phyloP scores from a whole-genome alignment of 495 filamentous ascomycete genomes.

The Cercophora samala region DNA sequence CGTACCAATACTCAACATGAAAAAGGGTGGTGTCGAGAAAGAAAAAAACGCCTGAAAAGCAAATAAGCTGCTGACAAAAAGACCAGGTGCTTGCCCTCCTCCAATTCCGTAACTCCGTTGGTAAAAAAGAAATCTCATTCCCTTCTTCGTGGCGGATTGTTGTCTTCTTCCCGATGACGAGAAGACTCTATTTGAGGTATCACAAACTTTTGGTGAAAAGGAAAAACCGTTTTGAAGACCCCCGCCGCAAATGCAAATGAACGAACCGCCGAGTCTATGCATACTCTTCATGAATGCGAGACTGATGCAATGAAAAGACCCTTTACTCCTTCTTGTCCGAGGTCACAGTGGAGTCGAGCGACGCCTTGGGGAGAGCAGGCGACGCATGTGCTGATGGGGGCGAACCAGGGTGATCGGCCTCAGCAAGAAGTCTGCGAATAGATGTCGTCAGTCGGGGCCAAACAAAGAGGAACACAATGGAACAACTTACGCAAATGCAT shows the following conservation, averaged over 20 bases:
- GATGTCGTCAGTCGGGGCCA: conserved; percentile 24
- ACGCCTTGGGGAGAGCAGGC: conserved; percentile 60
- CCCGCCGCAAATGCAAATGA: conserved; percentile 43
- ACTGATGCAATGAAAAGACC: conserved; percentile 30
- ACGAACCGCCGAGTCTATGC: conserved; percentile 42
- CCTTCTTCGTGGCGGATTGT: conserved; percentile 11
- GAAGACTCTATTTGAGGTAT: conserved; percentile 32
- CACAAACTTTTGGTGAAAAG: conserved; percentile 36
- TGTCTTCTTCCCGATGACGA: conserved; percentile 11
- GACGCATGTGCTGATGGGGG: conserved; percentile 60
- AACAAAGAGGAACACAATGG: too few species aligned
- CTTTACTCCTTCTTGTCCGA: conserved; percentile 45
- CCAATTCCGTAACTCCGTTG: conserved; percentile 14
- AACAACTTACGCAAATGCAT: conserved; percentile 80
- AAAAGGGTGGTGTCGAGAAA: background rate
- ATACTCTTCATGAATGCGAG: conserved; percentile 35
- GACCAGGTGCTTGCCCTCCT: background rate
- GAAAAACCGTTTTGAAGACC: conserved; percentile 14
- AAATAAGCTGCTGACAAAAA: background rate
- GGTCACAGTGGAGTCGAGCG: conserved; percentile 53
- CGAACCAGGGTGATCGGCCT: conserved; percentile 55
- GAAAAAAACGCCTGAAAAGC: background rate
- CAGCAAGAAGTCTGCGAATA: conserved; percentile 44
- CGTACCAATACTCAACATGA: background rate
- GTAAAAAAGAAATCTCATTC: conserved; percentile 11